Base-by-base conservation (phyloP, 495 filamentous ascomycete genomes). In the Bryoglossum gracile region DNA sequence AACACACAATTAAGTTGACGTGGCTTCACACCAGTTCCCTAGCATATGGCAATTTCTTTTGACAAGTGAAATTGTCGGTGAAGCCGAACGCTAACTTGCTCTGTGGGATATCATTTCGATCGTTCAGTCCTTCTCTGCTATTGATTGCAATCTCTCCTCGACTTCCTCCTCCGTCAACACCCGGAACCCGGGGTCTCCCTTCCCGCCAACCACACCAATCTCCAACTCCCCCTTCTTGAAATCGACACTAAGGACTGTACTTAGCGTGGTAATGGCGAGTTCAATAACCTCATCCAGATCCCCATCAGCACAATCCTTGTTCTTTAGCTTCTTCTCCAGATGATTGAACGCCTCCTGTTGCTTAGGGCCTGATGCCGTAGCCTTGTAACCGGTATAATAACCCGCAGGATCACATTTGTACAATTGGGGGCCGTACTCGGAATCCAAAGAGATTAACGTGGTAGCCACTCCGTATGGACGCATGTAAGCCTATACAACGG, bases 191-290 rank as follows among this genome's bases (percentile, higher is more conserved):
- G 82, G 66, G 62, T 86, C 77, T 40, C 80, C 81, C 26, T 88
- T 86, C 22, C 86, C 89, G 53, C 92, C 92, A 14, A 95, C 92
- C 60, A 98, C 86, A 56, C 94, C 92, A 63, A 98, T 84, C 73
- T 98, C 92, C 62, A 98, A 81, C 74, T 98, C 92, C 62, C 84
- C 84, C 74, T 96, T 96, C 82, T 98, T 98, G 75, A 98, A 98
- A 68, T 98, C 92, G 58, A 97, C 94, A 64, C 89, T 95, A 45
- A 98, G 78, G 43, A 98, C 90, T 43, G 84, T 92, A 76, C 91
- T 95, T 64, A 98, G 68, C 9, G 92, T 86, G 13, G 88, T 83
- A 69, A 98, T 97, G 33, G 85, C 92, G 52, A 96, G 75, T 71
- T 98, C 92, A 47, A 98, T 91, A 28, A 98, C 92, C 50, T 97